A percentile compares a stretch with the other conserved stretches of the same genome.
Evolutionary conservation across 179 eudicot species (phyloP).

Genomic region (Dionaea muscipula): DNA sequence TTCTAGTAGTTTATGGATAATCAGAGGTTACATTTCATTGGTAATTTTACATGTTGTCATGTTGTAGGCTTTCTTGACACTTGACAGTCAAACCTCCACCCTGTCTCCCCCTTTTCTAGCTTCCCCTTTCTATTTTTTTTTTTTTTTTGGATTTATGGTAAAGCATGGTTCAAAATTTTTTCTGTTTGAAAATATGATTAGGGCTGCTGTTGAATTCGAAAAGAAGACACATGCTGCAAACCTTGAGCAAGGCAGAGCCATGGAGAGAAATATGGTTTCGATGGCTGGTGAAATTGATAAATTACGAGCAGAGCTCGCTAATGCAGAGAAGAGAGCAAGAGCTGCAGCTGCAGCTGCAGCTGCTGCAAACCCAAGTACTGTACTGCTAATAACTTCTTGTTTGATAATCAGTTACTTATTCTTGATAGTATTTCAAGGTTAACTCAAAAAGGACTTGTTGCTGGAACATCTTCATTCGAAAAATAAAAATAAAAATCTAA

Average conservation of each 20-base stretch:
- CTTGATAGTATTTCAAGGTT: background rate
- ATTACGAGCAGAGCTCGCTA: constrained; percentile 49
- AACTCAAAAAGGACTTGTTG: no score
- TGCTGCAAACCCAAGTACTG: constrained; percentile 41
- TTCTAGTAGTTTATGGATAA: no score
- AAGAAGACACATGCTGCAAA: constrained; percentile 43
- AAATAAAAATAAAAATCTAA: background rate
- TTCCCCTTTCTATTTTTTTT: no score
- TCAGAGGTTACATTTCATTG: no score
- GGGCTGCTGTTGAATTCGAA: constrained; percentile 76
- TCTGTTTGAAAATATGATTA: constrained; percentile 9
- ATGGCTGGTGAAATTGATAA: constrained; percentile 49
- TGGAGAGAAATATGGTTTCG: constrained; percentile 50
- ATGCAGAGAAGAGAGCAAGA: constrained; percentile 66
- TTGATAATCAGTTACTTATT: background rate
- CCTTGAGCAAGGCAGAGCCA: constrained; percentile 35
- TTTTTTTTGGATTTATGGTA: no score
- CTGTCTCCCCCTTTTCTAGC: no score
- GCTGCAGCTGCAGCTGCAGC: constrained; percentile 52
- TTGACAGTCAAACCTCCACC: no score
- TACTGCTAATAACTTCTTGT: background rate
- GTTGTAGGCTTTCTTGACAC: no score
- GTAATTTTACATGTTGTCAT: no score
- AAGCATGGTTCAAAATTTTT: background rate
- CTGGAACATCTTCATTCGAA: background rate